Evolutionary conservation across 495 filamentous ascomycete species (phyloP), one percentile per base, ranked within the genome.

Genomic region (Astrothelium subdiscretum): DNA sequence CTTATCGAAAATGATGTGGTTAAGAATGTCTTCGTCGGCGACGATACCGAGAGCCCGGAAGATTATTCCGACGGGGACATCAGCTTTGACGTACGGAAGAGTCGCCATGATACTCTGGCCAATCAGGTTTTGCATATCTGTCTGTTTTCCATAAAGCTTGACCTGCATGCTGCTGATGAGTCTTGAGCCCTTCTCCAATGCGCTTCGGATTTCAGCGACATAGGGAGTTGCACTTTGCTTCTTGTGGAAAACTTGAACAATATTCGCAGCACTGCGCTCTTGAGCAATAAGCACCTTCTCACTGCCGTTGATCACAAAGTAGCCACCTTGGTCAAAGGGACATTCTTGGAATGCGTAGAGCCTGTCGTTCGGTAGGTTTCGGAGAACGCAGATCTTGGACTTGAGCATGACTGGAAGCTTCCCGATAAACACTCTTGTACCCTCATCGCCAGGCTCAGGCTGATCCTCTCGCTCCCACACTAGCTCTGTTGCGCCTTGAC

Each of bases 281-380:
- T 99, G 94, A 1, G 95, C 95, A 64, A 99, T 97, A 63, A 99
- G 74, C 24, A 99, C 94, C 81, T 99, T 99, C 73, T 99, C 94
- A 72, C 89, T 94, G n/a, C 94, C 94, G 75, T 97, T 99, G 77
- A 99, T 97, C 64, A 99, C 87, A 73, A 99, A 99, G 67, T 99
- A 99, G 62, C 94, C 94, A 57, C 94, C 94, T 66, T 94, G 92
- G 70, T 99, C 94, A 73, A 95, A 97, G 0, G 95, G 94, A 62
- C 94, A 99, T 74, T 99, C 94, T 70, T 92, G 92, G 74, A 89
- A 85, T 12, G 85, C 78, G 69, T 92, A 96, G 1, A 97, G 80
- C 20, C 86, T 83, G 59, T 89, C 83, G 63, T 97, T 92, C 58
- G 80, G 81, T 67, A 92, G 80, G 62, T 87, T 85, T 68, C 87